Evolutionary conservation across 176 grass and related monocot species (phyloP), one percentile per base, ranked within the genome.

Genomic region (Otatea glauca): DNA sequence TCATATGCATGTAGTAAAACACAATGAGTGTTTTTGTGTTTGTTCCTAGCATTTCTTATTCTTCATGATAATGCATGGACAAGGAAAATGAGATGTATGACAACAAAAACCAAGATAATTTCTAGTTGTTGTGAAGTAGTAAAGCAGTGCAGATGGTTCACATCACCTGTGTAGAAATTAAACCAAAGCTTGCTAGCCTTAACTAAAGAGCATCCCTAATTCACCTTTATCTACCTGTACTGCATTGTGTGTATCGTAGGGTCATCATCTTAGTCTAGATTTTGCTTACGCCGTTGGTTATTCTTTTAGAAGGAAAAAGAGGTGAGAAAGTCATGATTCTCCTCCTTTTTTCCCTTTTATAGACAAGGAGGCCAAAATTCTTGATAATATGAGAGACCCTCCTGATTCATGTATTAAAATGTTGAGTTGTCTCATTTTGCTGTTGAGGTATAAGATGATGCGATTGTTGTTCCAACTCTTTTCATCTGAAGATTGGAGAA

Each of bases 41-140:
- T 32, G 0, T 59, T 70, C 69, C 23, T 77, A 16, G 1, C 23
- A 20, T 77, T 54, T 42, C 38, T 68, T 77, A 9, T 59, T 66
- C 17, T 38, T 39, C 5, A 34, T 44, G 4, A 56, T 37, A 34
- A 56, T 58, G 44, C 39, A 48, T 79, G 59, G 42, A 78, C 24
- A 25, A 48, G 23, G 39, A 10, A 64, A 24, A 4, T 70, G 66
- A 37, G 58, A 10, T 34, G 13, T 29, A 53, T 56, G 63, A 29
- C 50, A 68, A 63, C 20, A 77, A 27, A 76, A 32, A 20, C 16
- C 35, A 76, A 76, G 35, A 76, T 15, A 76, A 42, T 39, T 54
- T 39, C 32, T 21, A 25, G n/a, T 54, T 8, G 32, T 32, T 70
- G 7, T 24, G 51, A 48, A 70, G 29, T 56, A 61, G 50, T 82